Conservation (phyloP, 2,329 filamentous ascomycete genomes). For the Penicillium sp. region DNA sequence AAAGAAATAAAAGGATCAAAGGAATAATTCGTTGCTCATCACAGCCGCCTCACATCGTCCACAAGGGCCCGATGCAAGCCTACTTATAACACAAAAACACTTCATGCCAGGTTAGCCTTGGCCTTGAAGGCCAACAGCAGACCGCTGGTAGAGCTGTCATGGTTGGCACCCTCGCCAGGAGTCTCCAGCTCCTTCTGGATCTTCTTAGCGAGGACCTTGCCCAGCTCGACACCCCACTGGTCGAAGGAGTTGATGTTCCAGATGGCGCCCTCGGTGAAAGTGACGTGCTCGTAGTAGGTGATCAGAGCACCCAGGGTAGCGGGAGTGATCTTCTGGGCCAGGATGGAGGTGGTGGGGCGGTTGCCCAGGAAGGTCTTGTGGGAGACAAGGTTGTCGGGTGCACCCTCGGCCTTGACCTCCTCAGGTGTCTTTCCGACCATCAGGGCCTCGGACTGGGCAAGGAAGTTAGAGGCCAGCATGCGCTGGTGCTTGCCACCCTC, state of each 20-base stretch:
- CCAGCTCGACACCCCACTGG: conserved; percentile 98
- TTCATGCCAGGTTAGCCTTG: conserved; percentile 55
- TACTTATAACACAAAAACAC: neutral
- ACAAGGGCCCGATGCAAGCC: conserved; percentile 7
- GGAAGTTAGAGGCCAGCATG: conserved; percentile 56
- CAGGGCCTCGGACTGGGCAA: conserved; percentile 53
- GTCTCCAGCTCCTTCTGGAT: conserved; percentile 81
- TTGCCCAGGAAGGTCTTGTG: conserved; percentile 99
- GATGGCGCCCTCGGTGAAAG: conserved; percentile 94
- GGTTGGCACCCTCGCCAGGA: conserved; percentile 67
- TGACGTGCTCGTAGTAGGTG: conserved; percentile 98
- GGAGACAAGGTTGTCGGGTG: conserved; percentile 66
- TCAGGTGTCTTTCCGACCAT: conserved; percentile 58
- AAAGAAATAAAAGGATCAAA: conserved; percentile 8
- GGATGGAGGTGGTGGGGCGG: conserved; percentile 91
- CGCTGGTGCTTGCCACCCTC: conserved; percentile 90
- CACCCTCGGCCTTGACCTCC: conserved; percentile 51
- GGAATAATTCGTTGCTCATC: conserved; percentile 28
- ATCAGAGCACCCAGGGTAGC: conserved; percentile 92
- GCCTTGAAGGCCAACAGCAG: conserved; percentile 93
- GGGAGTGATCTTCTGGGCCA: conserved; percentile 91
- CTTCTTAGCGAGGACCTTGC: conserved; percentile 94
- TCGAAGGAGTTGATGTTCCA: conserved; percentile 99
- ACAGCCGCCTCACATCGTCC: conserved; percentile 18
- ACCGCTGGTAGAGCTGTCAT: conserved; percentile 86